Percentiles rank a stretch among this genome's conserved stretches.
Conservation (phyloP, 2,329 filamentous ascomycete genomes). For the Zarea fungicola region DNA sequence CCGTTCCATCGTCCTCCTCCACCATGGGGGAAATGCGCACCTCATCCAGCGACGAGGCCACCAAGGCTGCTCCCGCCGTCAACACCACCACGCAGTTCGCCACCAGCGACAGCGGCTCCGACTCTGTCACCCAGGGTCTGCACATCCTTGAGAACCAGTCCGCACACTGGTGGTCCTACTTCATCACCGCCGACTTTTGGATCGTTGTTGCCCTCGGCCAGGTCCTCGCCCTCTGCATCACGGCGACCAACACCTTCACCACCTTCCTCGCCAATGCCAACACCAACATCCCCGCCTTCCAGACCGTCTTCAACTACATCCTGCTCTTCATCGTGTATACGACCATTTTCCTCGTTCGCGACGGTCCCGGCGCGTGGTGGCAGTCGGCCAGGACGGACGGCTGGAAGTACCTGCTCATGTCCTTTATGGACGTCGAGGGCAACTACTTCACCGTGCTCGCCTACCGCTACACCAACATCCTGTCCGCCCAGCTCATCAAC, state of each 20-base stretch:
- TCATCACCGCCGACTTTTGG: slow-evolving; percentile 84
- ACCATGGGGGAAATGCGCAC: not conserved
- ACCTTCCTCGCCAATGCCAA: slow-evolving; percentile 60
- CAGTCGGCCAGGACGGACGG: slow-evolving; percentile 63
- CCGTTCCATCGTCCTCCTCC: not conserved
- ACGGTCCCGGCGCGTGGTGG: slow-evolving; percentile 68
- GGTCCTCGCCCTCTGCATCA: slow-evolving; percentile 83
- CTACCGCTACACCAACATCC: slow-evolving; percentile 86
- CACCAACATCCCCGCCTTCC: slow-evolving; percentile 88
- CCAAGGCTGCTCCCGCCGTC: slow-evolving; percentile 15
- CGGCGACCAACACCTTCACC: slow-evolving; percentile 86
- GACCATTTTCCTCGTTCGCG: slow-evolving; percentile 69
- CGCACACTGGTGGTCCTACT: slow-evolving; percentile 64
- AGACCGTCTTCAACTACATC: slow-evolving; percentile 92
- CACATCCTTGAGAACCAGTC: slow-evolving; percentile 49
- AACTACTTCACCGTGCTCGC: slow-evolving; percentile 98
- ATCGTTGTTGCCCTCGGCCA: slow-evolving; percentile 76
- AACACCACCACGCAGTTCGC: slow-evolving; percentile 11
- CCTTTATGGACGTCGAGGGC: slow-evolving; percentile 90
- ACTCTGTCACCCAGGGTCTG: slow-evolving; percentile 46
- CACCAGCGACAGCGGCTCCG: slow-evolving; percentile 17
- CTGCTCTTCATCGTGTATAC: slow-evolving; percentile 80
- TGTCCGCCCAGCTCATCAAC: slow-evolving; percentile 92
- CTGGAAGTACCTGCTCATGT: slow-evolving; percentile 91
- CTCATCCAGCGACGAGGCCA: slow-evolving; percentile 19